Percentiles rank a stretch among this genome's conserved stretches.
Evolutionary conservation across 331 rosid species (phyloP).

Genomic region (Saraca asoca): DNA sequence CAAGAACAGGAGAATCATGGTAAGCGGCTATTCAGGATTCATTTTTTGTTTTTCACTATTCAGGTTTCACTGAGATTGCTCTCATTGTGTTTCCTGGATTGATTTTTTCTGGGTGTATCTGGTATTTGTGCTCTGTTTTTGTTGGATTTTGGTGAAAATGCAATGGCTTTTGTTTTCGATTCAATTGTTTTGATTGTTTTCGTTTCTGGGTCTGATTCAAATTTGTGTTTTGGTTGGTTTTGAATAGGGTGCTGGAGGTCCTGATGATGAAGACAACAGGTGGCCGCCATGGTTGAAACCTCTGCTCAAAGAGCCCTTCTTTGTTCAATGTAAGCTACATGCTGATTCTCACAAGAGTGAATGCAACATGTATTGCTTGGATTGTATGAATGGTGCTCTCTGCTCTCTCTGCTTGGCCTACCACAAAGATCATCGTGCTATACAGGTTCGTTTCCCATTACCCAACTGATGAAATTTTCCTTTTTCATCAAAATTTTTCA

Average conservation of each 20-base stretch:
- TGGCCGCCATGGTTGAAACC: slow-evolving; percentile 99
- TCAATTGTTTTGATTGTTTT: not conserved
- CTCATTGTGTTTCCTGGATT: not conserved
- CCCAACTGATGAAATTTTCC: not conserved
- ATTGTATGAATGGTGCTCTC: slow-evolving; percentile 87
- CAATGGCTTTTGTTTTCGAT: not conserved
- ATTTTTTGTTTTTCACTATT: slow-evolving; percentile 3
- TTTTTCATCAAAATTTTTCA: slow-evolving; percentile 5
- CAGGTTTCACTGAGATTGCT: not conserved
- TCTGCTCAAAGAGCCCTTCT: slow-evolving; percentile 74
- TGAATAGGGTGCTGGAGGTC: slow-evolving; percentile 87
- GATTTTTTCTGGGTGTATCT: not conserved
- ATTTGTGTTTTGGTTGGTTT: not conserved
- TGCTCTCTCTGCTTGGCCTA: slow-evolving; percentile 85
- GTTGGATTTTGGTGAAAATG: not conserved
- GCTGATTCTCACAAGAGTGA: slow-evolving; percentile 95
- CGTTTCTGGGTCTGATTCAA: slow-evolving; percentile 21
- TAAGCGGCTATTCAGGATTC: no score
- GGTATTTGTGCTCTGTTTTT: slow-evolving; percentile 23
- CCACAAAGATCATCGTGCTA: slow-evolving; percentile 87
- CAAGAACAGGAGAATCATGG: slow-evolving; percentile 96
- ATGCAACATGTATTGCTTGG: slow-evolving; percentile 97
- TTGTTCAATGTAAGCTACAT: slow-evolving; percentile 90
- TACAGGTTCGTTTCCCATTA: slow-evolving; percentile 61
- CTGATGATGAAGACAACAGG: slow-evolving; percentile 80